Base-by-base conservation (phyloP, 805 yeast genomes). In the Zygoascus tannicola region DNA sequence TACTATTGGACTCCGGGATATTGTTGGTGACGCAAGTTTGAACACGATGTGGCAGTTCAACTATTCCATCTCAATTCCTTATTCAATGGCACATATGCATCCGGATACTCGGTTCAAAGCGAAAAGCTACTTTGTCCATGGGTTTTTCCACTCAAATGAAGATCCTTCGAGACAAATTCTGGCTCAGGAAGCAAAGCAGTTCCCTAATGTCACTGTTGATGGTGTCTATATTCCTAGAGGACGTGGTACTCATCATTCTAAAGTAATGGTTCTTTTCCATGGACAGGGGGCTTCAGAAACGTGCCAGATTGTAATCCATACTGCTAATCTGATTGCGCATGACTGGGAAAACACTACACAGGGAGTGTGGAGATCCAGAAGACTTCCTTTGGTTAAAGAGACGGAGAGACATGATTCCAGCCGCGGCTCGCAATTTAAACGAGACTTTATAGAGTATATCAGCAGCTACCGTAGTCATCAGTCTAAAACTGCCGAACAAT, bases 261-360 rank as follows among this genome's bases (percentile, higher is more conserved):
- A 62, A 40, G 26, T 62, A 40, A 62, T 62, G 66, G 54, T 62
- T 4, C 44, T 60, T 16, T 38, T 44, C 37, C 55, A 49, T 35
- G 49, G 46, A 1, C 38, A 32, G 1, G 37, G 38, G 3, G 35
- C 21, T 1, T 44, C 42, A 3, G 35, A 42, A 22, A 22, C 43
- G 12, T 44, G 45, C 34, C 58, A 57, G 41, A 49, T 62, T 3
- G 56, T 60, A 10, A 45, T 62, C 2, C 63, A 58, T 41, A 62
- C 66, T 1, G 63, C 63, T 18, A 62, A 62, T 40, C 21, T 62
- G 49, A 55, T 60, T 14, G 46, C 41, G 22, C 47, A 51, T 22
- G 65, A 62, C 45, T 62, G 65, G 65, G 43, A 40, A 4, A 54
- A 53, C 36, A 53, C 57, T 58, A 49, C 59, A 21, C 63, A 62